These are phyloP conservation scores for Melastoma malabathricum DNA, from an alignment of 345 rosid species.

Conservation along the genomic window DNA sequence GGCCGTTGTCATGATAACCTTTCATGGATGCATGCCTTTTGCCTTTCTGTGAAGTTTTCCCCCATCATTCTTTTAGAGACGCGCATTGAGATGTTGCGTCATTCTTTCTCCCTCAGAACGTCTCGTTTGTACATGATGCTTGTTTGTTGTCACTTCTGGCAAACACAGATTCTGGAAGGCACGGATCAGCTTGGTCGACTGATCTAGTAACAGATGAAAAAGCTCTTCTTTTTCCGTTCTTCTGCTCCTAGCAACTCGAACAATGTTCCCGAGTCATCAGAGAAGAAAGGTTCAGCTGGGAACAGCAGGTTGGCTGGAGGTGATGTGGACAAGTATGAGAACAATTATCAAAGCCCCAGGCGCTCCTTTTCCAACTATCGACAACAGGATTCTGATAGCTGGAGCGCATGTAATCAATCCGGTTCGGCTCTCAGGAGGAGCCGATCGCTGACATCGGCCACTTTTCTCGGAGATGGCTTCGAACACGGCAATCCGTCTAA, in stretches of 20 bases:
- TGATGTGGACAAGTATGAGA: slow-evolving; percentile 21
- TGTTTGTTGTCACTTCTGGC: no score
- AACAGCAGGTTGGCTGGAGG: slow-evolving; percentile 24
- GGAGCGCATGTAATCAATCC: slow-evolving; percentile 13
- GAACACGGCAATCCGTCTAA: slow-evolving; percentile 22
- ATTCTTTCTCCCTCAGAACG: no score
- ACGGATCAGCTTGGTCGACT: no score
- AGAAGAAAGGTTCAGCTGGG: slow-evolving; percentile 22
- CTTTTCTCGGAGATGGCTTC: slow-evolving; percentile 36
- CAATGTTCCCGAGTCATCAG: slow-evolving; percentile 15
- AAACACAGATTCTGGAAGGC: no score
- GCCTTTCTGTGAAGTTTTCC: no score
- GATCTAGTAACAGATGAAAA: slow-evolving; percentile 48
- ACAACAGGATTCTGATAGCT: slow-evolving; percentile 33
- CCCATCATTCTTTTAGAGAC: no score
- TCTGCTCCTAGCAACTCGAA: slow-evolving; percentile 41
- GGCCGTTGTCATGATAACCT: no score
- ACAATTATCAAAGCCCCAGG: slow-evolving; percentile 21
- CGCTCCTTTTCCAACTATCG: slow-evolving; percentile 29
- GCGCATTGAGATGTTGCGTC: no score
- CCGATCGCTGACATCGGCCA: slow-evolving; percentile 66
- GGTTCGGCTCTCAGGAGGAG: slow-evolving; percentile 59
- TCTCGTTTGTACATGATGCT: background rate
- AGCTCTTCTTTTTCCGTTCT: slow-evolving; percentile 59
- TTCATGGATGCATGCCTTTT: no score